Base-by-base conservation (phyloP, 2,329 filamentous ascomycete genomes). In the Cordyceps cateniannulata region DNA sequence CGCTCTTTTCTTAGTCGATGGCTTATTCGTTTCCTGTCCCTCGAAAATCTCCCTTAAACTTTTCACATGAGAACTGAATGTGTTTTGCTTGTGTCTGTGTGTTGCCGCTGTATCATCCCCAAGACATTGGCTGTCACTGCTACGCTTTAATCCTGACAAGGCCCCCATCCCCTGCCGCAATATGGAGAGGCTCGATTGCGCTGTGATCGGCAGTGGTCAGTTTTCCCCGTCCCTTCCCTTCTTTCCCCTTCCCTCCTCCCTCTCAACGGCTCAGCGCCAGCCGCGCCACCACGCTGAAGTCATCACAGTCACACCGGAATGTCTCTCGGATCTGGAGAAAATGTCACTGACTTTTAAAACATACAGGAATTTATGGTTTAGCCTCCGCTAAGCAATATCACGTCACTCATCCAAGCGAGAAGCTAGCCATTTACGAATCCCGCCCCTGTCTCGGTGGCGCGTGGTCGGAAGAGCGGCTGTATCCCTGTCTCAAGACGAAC, bases 401-500 rank as follows among this genome's bases (percentile, higher is more conserved):
- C 58, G 76, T 84, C 64, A 69, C 86, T 44, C 78, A 88, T 64
- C 86, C 86, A 1, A 69, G 75, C n/a, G 76, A 78, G 59, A 79
- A 79, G 2, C 69, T 90, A 25, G 73, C 79, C 1, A 68, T 90
- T 10, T 73, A 89, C 32, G 88, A 91, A 51, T 73, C 77, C 5
- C 77, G 79, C 12, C 70, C 76, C 14, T 81, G 82, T 0, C 67
- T 86, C 5, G 90, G 89, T 1, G 89, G 90, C 4, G 85, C 85
- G 18, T 93, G 89, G 89, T 82, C 85, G 9, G 76, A 83, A 60
- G 76, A 87, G 42, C 81, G 88, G 1, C 73, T 91, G 0, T 88
- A 92, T 69, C 82, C 85, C 0, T 85, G 84, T 1, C 78, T 93
- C 53, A 88, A 85, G 67, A 86, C 83, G 58, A 93, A 93, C 72